Conservation (phyloP, 164 flowering plant species). For the Magnolia officinalis region DNA sequence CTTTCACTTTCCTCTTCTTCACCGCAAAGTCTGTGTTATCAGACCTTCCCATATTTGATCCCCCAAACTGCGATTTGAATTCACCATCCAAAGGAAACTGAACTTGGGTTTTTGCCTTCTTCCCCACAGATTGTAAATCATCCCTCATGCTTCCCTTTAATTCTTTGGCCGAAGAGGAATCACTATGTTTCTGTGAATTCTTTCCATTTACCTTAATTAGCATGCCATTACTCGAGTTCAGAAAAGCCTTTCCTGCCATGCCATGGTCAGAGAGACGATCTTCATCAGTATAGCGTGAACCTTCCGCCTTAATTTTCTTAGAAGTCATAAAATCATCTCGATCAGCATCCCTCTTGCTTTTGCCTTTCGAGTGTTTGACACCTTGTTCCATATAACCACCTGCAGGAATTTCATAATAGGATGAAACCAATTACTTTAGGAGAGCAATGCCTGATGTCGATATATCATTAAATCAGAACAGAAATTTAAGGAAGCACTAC, state of each 20-base stretch:
- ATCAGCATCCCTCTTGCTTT: conserved; percentile 39
- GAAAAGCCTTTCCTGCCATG: conserved; percentile 15
- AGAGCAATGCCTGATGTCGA: neutral
- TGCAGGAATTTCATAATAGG: conserved; percentile 14
- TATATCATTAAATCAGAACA: conserved; percentile 1
- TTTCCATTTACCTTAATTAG: conserved; percentile 29
- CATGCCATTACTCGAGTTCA: conserved; percentile 24
- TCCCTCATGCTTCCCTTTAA: conserved; percentile 22
- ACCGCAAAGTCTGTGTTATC: conserved; percentile 21
- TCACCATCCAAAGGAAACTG: conserved; percentile 26
- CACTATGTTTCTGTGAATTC: conserved; percentile 27
- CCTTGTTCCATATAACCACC: conserved; percentile 31
- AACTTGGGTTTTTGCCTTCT: conserved; percentile 28
- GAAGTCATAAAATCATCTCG: conserved; percentile 36
- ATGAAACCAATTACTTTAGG: neutral
- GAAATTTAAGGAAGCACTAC: conserved; percentile 30
- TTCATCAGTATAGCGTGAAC: conserved; percentile 25
- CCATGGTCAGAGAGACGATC: conserved; percentile 34
- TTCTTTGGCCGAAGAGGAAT: conserved; percentile 22
- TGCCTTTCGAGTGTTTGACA: conserved; percentile 33
- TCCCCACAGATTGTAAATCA: conserved; percentile 19
- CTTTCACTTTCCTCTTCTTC: conserved; percentile 59
- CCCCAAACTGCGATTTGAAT: conserved; percentile 10
- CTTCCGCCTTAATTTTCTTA: conserved; percentile 61
- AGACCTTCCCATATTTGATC: conserved; percentile 17